Evolutionary conservation across 495 filamentous ascomycete species (phyloP), one percentile per base, ranked within the genome.

Genomic region (Podospora pseudopauciseta): DNA sequence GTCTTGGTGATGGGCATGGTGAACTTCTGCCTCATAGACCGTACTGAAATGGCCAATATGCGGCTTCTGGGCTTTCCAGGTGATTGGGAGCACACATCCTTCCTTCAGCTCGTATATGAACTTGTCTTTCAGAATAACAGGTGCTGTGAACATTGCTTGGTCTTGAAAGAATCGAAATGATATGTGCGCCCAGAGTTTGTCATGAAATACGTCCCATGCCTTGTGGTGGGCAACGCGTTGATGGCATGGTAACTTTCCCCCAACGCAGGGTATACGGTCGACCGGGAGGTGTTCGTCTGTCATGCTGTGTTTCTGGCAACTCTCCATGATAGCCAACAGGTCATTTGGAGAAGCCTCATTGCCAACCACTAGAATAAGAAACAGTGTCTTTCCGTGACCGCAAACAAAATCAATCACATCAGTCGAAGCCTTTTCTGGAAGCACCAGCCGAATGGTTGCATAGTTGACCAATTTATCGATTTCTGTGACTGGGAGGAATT

Each of bases 121-220:
- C 32, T 67, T 34, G 27, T 67, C 30, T 15, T 62, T 61, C 1
- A 18, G 13, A 18, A 67, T 32, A 16, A 67, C 20, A 7, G 65
- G 65, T 9, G 39, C 58, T 34, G 60, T 19, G 57, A 67, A 60
- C 30, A 61, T 61, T 58, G 56, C 60, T 39, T 67, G 65, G n/a
- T 54, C n/a, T 6, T n/a, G 60, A 20, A 44, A 67, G 20, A 67
- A 67, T 32, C 59, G 59, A 32, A 61, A 61, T 0, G 26, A 30
- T 11, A 61, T 61, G 59, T 30, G 26, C n/a, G 20, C 59, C 59
- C 59, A 61, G 5, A 61, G 2, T 18, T 30, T 18, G 26, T 61
- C 59, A 61, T 61, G 59, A 20, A 61, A 61, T 2, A 61, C 59
- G 26, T 61, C 30, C 16, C 26, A 30, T 13, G 59, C 59, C 4